Evolutionary conservation across 176 grass and related monocot species (phyloP).

Genomic region (Zizania latifolia): DNA sequence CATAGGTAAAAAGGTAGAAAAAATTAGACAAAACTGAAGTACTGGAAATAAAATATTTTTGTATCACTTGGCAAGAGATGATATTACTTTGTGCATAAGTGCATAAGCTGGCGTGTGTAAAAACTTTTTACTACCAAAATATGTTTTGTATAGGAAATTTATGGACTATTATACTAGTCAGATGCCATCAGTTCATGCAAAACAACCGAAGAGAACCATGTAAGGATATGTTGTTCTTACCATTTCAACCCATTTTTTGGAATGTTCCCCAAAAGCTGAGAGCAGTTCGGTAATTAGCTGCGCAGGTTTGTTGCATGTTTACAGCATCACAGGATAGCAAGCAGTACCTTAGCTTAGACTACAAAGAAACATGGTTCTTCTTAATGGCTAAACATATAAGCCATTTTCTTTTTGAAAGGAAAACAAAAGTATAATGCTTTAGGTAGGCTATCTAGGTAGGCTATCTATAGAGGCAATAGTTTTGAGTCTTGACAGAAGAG

Average conservation of each 20-base stretch:
- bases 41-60: too few species aligned
- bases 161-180: background rate
- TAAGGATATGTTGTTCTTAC: background rate
- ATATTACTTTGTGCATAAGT: too few species aligned
- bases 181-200: background rate
- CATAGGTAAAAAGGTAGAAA: too few species aligned
- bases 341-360: background rate
- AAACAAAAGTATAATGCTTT: slow-evolving; percentile 12
- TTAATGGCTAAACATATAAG: slow-evolving; percentile 1
- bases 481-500: background rate
- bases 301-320: slow-evolving; percentile 12
- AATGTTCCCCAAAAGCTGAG: background rate
- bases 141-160: background rate
- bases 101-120: background rate
- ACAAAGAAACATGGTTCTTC: background rate
- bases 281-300: background rate
- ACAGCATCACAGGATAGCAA: slow-evolving; percentile 6
- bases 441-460: background rate
- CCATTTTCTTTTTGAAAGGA: background rate
- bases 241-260: background rate
- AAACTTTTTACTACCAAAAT: background rate
- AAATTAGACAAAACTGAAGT: too few species aligned
- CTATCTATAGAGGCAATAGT: slow-evolving; percentile 23
- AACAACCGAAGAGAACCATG: background rate
- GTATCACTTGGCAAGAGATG: too few species aligned